Conservation (phyloP, 768 basidiomycete genomes). For the Coprinopsis sp. region DNA sequence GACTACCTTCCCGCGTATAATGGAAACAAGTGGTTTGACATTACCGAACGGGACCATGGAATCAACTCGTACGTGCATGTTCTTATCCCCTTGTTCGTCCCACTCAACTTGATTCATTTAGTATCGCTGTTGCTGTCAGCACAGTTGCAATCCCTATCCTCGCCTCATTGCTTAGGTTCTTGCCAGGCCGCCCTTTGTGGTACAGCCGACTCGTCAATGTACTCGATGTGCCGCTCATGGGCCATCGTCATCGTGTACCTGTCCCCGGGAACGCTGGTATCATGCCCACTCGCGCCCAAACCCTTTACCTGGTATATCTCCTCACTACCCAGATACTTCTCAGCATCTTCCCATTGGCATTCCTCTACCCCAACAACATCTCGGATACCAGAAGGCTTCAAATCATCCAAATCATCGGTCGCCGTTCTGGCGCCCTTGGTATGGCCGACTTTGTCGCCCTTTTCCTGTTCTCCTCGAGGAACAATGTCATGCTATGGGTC, state of each 20-base stretch:
- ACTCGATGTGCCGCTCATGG: slow-evolving; percentile 7
- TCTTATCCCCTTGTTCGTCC: neutral
- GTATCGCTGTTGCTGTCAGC: slow-evolving; percentile 8
- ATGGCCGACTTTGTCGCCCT: slow-evolving; percentile 12
- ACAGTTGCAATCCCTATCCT: slow-evolving; percentile 6
- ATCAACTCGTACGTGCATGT: neutral
- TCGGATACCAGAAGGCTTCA: neutral
- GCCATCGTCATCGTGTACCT: slow-evolving; percentile 4
- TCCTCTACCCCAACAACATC: neutral
- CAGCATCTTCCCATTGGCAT: slow-evolving; percentile 7
- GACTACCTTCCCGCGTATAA: neutral
- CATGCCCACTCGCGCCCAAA: slow-evolving; percentile 10
- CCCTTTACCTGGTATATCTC: slow-evolving; percentile 9
- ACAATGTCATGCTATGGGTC: slow-evolving; percentile 12
- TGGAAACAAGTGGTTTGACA: neutral
- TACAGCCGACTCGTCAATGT: slow-evolving; percentile 7
- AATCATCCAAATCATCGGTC: slow-evolving; percentile 3
- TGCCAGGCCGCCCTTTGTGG: slow-evolving; percentile 9
- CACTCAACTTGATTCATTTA: neutral
- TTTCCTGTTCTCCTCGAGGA: slow-evolving; percentile 8
- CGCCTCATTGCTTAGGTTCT: slow-evolving; percentile 8
- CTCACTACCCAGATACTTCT: slow-evolving; percentile 9
- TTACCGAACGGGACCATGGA: neutral
- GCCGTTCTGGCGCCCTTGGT: slow-evolving; percentile 4
- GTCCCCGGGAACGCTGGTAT: slow-evolving; percentile 1